Conservation (phyloP, 108 stramenopile species). For the Aurantiochytrium sp. region DNA sequence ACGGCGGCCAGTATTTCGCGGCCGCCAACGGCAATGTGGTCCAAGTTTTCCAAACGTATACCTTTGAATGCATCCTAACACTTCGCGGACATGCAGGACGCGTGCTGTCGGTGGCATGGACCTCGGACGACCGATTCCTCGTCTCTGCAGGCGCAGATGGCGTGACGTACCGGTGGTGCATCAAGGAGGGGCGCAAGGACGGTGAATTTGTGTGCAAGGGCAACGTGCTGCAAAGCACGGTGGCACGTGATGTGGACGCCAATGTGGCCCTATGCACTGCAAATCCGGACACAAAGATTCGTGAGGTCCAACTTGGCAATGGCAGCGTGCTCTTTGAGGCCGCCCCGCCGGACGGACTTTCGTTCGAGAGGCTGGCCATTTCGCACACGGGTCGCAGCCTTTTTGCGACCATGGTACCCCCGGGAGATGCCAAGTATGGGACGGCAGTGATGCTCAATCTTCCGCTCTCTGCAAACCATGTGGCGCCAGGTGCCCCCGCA, state of each 20-base stretch:
- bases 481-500: not conserved
- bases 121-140: constrained; percentile 36
- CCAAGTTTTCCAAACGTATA: constrained; percentile 49
- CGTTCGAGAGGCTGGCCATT: constrained; percentile 37
- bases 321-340: not conserved
- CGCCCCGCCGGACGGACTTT: constrained; percentile 19
- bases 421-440: not conserved
- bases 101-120: constrained; percentile 42
- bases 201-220: constrained; percentile 56
- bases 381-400: constrained; percentile 18
- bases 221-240: not conserved
- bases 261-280: constrained; percentile 38
- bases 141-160: constrained; percentile 50
- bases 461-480: not conserved
- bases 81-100: constrained; percentile 52
- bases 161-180: constrained; percentile 56
- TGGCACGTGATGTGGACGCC: not conserved
- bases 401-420: not conserved
- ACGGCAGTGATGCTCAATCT: not conserved
- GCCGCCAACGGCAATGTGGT: constrained; percentile 53
- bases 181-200: constrained; percentile 42
- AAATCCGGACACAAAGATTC: constrained; percentile 36
- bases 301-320: constrained; percentile 38
- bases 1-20: constrained; percentile 52
- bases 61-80: constrained; percentile 44